A percentile compares a stretch with the other conserved stretches of the same genome.
phyloP scores from a whole-genome alignment of 2,329 filamentous ascomycete species.

The Pseudofabraea citricarpa region DNA sequence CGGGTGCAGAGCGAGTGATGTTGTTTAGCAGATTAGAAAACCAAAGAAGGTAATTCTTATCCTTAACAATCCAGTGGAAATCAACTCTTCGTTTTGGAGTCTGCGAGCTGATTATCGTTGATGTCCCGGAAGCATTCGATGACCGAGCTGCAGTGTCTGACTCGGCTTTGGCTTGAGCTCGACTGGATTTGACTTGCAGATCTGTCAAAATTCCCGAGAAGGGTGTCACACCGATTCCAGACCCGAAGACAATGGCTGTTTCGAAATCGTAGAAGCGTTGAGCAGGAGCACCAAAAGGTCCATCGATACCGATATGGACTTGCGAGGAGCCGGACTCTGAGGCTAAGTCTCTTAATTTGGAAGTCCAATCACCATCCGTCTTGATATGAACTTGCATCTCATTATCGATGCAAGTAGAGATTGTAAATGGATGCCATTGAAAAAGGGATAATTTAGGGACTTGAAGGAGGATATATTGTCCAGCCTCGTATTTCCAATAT shows the following conservation, averaged over 20 bases:
- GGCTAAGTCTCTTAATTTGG: slow-evolving; percentile 37
- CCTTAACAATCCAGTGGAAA: slow-evolving; percentile 57
- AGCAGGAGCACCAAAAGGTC: too few species aligned
- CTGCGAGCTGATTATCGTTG: slow-evolving; percentile 27
- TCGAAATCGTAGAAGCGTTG: too few species aligned
- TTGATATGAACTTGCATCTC: slow-evolving; percentile 53
- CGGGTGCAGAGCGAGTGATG: slow-evolving; percentile 34
- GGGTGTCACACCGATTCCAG: too few species aligned
- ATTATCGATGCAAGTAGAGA: slow-evolving; percentile 48
- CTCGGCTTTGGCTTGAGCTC: slow-evolving; percentile 7
- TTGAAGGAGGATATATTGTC: slow-evolving; percentile 52
- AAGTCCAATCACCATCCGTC: slow-evolving; percentile 53
- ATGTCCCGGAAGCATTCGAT: slow-evolving; percentile 19
- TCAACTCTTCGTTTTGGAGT: slow-evolving; percentile 51
- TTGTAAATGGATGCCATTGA: slow-evolving; percentile 57
- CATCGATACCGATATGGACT: too few species aligned
- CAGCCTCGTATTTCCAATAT: too few species aligned
- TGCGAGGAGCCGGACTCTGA: too few species aligned
- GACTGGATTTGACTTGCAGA: slow-evolving; percentile 41
- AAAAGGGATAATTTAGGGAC: slow-evolving; percentile 47
- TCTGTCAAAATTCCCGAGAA: slow-evolving; percentile 53
- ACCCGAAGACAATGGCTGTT: too few species aligned
- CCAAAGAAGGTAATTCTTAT: slow-evolving; percentile 51
- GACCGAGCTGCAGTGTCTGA: not conserved
- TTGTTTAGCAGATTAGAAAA: slow-evolving; percentile 51